These are phyloP conservation scores for Rhodomyrtus tomentosa DNA, from an alignment of 345 rosid genomes.

Conservation along the genomic window DNA sequence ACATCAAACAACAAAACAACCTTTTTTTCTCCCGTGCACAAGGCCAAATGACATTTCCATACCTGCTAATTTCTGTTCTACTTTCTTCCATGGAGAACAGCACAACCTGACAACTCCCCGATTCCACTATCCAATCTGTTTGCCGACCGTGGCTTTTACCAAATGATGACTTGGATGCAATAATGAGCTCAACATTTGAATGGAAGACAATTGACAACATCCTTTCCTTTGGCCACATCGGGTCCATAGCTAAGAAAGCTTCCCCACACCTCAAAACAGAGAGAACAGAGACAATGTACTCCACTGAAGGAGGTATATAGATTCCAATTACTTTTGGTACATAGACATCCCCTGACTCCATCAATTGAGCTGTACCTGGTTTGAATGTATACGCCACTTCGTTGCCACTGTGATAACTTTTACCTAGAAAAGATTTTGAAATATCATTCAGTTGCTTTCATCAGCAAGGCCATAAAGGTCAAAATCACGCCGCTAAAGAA, in stretches of 20 bases:
- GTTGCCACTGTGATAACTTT: not conserved
- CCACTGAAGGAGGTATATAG: constrained; percentile 71
- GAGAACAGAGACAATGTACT: constrained; percentile 65
- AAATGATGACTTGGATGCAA: constrained; percentile 37
- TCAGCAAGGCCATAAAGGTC: not conserved
- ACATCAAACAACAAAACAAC: constrained; percentile 69
- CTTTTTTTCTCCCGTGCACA: constrained; percentile 38
- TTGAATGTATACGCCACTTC: not conserved
- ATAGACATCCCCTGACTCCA: constrained; percentile 12
- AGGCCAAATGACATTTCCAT: constrained; percentile 29
- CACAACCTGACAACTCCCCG: constrained; percentile 26
- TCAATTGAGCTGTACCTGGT: not conserved
- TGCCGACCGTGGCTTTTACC: constrained; percentile 21
- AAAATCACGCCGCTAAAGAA: not conserved
- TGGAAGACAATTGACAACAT: constrained; percentile 38
- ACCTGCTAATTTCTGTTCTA: not conserved
- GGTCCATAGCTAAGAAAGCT: constrained; percentile 83
- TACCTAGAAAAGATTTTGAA: not conserved
- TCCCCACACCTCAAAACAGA: constrained; percentile 75
- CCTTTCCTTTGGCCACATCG: constrained; percentile 79
- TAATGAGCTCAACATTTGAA: constrained; percentile 39
- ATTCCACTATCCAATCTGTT: constrained; percentile 37
- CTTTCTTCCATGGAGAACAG: constrained; percentile 39
- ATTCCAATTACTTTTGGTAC: constrained; percentile 56
- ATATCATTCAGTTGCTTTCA: not conserved